phyloP scores from a whole-genome alignment of 75 land plant genomes.

The Pinus tabuliformis region DNA sequence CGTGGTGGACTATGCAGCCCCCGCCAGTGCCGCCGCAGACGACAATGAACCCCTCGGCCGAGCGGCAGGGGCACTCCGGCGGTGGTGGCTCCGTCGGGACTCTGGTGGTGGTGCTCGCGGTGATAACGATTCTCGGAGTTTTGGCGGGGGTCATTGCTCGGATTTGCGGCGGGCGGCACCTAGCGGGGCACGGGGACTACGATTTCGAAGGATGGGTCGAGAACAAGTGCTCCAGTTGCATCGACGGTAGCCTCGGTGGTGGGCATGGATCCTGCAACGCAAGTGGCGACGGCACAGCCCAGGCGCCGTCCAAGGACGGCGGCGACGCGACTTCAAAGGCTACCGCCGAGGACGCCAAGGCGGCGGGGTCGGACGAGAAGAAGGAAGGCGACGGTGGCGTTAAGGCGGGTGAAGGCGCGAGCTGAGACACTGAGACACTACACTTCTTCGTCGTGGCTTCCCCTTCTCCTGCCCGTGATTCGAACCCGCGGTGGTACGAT shows the following conservation, averaged over 20 bases:
- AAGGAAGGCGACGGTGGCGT: too few relatives aligned
- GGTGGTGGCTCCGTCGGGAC: constrained; percentile 32
- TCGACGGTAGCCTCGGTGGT: constrained; percentile 28
- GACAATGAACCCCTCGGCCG: constrained; percentile 5
- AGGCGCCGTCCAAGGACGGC: too few relatives aligned
- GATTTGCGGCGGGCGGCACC: constrained; percentile 53
- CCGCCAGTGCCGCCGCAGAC: constrained; percentile 9
- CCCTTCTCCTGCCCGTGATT: too few relatives aligned
- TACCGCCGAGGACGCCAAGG: too few relatives aligned
- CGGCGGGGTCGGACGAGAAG: too few relatives aligned
- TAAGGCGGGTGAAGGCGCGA: too few relatives aligned
- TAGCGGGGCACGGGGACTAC: constrained; percentile 32
- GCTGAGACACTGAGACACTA: too few relatives aligned
- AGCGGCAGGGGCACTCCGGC: background rate
- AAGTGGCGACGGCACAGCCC: too few relatives aligned
- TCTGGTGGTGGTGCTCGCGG: constrained; percentile 55
- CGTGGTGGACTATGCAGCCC: constrained; percentile 9
- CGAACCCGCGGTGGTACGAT: too few relatives aligned
- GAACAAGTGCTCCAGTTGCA: constrained; percentile 47
- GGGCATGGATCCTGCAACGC: too few relatives aligned
- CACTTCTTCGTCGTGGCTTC: too few relatives aligned
- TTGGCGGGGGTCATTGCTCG: constrained; percentile 56
- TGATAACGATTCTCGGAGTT: constrained; percentile 44
- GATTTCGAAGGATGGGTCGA: constrained; percentile 67
- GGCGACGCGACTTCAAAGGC: too few relatives aligned